Base-by-base conservation (phyloP, 306 rosid species). In the Pyrus bretschneideri region DNA sequence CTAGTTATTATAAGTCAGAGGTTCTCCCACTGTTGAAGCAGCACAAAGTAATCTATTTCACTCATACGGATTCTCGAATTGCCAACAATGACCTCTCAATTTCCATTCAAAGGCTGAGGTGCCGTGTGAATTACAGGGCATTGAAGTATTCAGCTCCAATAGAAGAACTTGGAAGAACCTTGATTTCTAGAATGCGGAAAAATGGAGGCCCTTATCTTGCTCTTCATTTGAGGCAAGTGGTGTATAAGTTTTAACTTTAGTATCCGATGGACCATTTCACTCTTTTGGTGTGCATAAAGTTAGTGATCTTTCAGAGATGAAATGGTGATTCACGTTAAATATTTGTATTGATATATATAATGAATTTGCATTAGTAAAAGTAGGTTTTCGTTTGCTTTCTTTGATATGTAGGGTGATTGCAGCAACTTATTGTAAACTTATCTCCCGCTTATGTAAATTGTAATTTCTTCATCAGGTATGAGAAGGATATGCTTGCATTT, bases 401-500 rank as follows among this genome's bases (percentile, higher is more conserved):
- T 60, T 73, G 44, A 73, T 23, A 11, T 17, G 65, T 15, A 54
- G 49, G 63, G 49, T 58, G 76, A 58, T 44, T 55, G 29, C 14
- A 33, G 35, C 68, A 59, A 72, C 17, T 22, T 64, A 64, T 6
- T 75, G 10, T 70, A 64, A 49, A 18, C 27, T 59, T 83, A 19
- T 76, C 55, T 15, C 46, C 54, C 42, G 22, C 62, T 59, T 30
- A 44, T 73, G 54, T 72, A 33, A 67, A 51, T 27, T 69, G 65
- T 76, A 51, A 65, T 38, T 17, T 25, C 70, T 42, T 62, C 46
- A 69, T 75, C 73, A 92, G 99, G 85, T 95, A 92, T 78, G 99
- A 95, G 90, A 95, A 95, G 88, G 99, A 95, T 82, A 95, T 95
- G 99, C 97, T 95, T 85, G 92, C 99, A 67, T 95, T 95, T 82